Conservation (phyloP, 768 basidiomycete species). For the Panaeolus cyanescens region DNA sequence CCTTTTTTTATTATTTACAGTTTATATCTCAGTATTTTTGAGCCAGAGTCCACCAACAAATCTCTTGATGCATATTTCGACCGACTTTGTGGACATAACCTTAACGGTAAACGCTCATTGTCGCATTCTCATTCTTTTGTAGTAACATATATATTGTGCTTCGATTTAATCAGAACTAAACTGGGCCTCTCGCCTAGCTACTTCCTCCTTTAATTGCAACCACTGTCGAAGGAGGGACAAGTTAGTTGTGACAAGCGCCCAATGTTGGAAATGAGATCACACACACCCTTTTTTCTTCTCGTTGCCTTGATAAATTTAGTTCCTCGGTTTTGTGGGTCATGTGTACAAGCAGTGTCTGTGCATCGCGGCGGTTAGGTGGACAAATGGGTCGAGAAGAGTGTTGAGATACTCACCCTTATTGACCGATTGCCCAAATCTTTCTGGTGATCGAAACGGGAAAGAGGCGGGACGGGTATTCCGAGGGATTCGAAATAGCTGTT, state of each 20-base stretch:
- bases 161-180: neutral
- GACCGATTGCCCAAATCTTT: conserved; percentile 60
- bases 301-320: conserved; percentile 48
- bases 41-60: too few species aligned
- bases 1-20: too few species aligned
- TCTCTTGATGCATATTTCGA: too few species aligned
- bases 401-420: conserved; percentile 46
- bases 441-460: neutral
- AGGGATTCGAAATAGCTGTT: conserved; percentile 61
- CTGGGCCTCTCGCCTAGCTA: neutral
- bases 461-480: conserved; percentile 26
- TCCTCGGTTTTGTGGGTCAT: conserved; percentile 60
- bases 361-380: neutral
- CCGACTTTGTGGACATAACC: too few species aligned
- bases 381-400: neutral
- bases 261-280: conserved; percentile 6
- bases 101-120: too few species aligned
- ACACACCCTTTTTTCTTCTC: conserved; percentile 58
- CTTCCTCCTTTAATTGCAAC: neutral
- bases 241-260: neutral
- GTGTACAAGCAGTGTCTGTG: conserved; percentile 70
- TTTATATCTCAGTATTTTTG: too few species aligned
- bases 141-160: too few species aligned
- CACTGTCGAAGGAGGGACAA: neutral
- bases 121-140: too few species aligned